Base-by-base conservation (phyloP, 495 filamentous ascomycete genomes). In the Annulohypoxylon nitens region DNA sequence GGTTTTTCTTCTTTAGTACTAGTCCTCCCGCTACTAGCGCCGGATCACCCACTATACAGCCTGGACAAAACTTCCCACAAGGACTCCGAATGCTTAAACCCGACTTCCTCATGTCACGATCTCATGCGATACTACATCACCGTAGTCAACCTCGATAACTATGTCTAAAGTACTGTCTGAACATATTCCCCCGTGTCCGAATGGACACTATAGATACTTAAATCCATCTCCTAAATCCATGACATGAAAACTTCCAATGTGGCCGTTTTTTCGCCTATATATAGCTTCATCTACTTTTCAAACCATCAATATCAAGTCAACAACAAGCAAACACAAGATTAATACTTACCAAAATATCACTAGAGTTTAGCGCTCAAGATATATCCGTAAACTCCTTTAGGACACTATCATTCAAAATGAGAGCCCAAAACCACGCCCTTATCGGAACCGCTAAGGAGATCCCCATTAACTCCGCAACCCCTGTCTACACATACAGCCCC, bases 401-500 rank as follows among this genome's bases (percentile, higher is more conserved):
- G 14, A 3, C 23, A 54, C 3, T 2, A 14, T 54, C 16, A 61
- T 45, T 33, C 66, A 76, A 23, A 9, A 80, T 80, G 78, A 70
- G 71, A 64, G 67, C 43, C 41, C 48, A 41, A 34, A 66, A 81
- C 45, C 83, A 84, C 58, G 78, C 76, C 23, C 75, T 78, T 39
- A 81, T 83, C 48, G 82, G 82, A 41, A 70, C 78, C 14, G 82
- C 83, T 26, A 75, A 71, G 65, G 74, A 81, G 14, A 78, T 85
- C 41, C 81, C 82, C 4, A 51, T 81, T 36, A 73, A 62, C 47
- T 10, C 69, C 18, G 25, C 78, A 12, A 79, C 69, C 6, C 77
- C 82, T 30, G 67, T 86, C 45, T 71, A 82, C 39, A 81, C 81
- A 0, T 74, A 82, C 58, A 83, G 78, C 64, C 83, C 83, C 2